phyloP scores from a whole-genome alignment of 2,329 filamentous ascomycete genomes.

The Colletotrichum aenigma region DNA sequence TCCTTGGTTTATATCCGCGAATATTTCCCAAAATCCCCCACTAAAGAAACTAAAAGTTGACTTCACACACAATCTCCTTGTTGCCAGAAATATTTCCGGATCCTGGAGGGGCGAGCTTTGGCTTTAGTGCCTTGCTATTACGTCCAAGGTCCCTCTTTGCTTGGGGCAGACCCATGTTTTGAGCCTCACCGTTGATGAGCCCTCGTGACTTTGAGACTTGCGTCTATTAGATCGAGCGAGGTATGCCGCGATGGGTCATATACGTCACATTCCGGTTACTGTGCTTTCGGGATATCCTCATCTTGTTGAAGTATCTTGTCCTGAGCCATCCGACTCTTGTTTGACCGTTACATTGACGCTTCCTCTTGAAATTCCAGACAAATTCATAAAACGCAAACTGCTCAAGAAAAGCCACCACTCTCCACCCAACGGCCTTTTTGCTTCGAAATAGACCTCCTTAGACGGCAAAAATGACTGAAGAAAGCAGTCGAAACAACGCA shows the following conservation, averaged over 20 bases:
- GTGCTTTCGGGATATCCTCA: background rate
- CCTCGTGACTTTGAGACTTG: background rate
- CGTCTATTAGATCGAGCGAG: background rate
- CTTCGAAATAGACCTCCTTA: background rate
- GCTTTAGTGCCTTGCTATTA: background rate
- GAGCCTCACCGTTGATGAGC: background rate
- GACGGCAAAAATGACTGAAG: background rate
- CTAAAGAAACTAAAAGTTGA: background rate
- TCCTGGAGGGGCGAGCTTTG: background rate
- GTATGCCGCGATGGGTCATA: background rate
- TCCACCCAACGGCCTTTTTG: background rate
- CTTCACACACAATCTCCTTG: background rate
- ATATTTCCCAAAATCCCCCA: background rate
- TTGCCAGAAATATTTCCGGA: background rate
- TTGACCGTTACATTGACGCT: background rate
- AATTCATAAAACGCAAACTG: background rate
- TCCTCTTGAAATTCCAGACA: background rate
- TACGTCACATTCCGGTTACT: background rate
- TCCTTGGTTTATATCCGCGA: background rate
- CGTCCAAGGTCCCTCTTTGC: background rate
- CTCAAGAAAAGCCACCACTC: background rate
- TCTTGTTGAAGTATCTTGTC: background rate
- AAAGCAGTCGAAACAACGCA: background rate
- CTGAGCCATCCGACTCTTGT: background rate
- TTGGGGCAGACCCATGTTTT: background rate